Conservation (phyloP, 805 yeast species). For the Priceomyces carsonii region DNA sequence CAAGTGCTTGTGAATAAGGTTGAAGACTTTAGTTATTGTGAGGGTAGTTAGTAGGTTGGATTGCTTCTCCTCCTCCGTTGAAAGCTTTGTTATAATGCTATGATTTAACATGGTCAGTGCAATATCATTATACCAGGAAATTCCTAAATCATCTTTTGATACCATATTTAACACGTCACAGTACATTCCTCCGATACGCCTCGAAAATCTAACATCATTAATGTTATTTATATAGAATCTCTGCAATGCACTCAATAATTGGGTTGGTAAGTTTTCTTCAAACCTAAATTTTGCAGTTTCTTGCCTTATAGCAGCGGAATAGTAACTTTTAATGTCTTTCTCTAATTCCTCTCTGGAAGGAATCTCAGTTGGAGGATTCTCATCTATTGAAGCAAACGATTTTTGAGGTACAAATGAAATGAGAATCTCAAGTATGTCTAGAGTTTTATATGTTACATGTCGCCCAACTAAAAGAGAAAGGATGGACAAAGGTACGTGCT, state of each 20-base stretch:
- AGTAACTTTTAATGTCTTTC: slow-evolving; percentile 5
- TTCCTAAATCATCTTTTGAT: slow-evolving; percentile 14
- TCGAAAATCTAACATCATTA: slow-evolving; percentile 14
- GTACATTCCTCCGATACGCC: slow-evolving; percentile 18
- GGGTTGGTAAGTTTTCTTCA: slow-evolving; percentile 13
- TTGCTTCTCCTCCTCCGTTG: slow-evolving; percentile 10
- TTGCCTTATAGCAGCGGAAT: slow-evolving; percentile 1
- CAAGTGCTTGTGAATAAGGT: slow-evolving; percentile 30
- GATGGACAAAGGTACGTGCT: slow-evolving; percentile 74
- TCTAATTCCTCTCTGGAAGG: slow-evolving; percentile 3
- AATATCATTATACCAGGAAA: slow-evolving; percentile 10
- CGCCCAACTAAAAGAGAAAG: slow-evolving; percentile 42
- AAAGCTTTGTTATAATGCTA: slow-evolving; percentile 9
- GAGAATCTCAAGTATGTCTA: slow-evolving; percentile 42
- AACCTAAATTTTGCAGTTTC: slow-evolving; percentile 15
- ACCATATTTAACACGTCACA: slow-evolving; percentile 20
- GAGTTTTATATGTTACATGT: slow-evolving; percentile 26
- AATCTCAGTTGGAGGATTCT: not conserved
- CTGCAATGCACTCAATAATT: slow-evolving; percentile 19
- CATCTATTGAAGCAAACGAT: slow-evolving; percentile 37
- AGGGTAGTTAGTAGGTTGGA: slow-evolving; percentile 35
- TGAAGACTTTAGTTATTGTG: slow-evolving; percentile 43
- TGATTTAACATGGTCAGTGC: slow-evolving; percentile 15
- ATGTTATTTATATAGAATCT: slow-evolving; percentile 17
- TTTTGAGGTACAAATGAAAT: slow-evolving; percentile 62